phyloP scores from a whole-genome alignment of 495 filamentous ascomycete genomes.

The Neurospora discreta region DNA sequence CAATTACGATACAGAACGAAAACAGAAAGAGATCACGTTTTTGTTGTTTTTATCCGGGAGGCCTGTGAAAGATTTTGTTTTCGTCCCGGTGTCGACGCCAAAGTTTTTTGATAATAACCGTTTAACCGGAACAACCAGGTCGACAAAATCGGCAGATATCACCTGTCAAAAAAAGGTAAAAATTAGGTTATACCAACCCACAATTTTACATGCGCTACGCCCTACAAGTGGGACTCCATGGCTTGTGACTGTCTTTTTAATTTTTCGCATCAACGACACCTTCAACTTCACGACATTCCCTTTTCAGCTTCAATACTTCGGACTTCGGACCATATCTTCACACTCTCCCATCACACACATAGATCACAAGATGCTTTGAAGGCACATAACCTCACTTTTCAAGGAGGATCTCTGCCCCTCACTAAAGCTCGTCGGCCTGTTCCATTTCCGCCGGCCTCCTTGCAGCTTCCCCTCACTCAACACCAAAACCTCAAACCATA shows the following conservation, averaged over 20 bases:
- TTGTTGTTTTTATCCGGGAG: background rate
- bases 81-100: background rate
- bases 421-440: background rate
- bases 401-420: background rate
- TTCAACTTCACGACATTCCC: background rate
- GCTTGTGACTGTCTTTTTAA: background rate
- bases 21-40: background rate
- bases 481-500: background rate
- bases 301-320: background rate
- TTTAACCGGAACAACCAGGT: background rate
- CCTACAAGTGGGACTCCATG: background rate
- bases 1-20: background rate
- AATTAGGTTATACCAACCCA: background rate
- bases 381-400: background rate
- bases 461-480: background rate
- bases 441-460: background rate
- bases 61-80: background rate
- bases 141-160: background rate
- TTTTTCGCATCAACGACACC: background rate
- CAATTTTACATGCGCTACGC: background rate
- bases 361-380: background rate
- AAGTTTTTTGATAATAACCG: background rate
- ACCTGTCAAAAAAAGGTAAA: background rate
- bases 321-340: background rate
- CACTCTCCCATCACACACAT: background rate